Base-by-base conservation (phyloP, 1,284 basidiomycete species). In the Sporisorium reilianum region DNA sequence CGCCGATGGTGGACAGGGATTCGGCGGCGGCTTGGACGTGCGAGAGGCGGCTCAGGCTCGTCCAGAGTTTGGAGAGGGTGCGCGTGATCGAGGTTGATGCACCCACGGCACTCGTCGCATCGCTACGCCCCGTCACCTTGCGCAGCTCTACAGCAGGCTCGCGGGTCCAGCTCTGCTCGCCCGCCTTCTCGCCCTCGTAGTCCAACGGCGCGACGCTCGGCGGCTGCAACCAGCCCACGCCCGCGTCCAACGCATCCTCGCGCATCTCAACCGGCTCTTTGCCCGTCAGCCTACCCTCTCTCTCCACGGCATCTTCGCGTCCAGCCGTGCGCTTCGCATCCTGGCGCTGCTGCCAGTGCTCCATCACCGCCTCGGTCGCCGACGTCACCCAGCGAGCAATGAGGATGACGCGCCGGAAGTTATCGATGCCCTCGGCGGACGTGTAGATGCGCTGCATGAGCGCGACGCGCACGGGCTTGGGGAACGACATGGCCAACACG, bases 361-460 rank as follows among this genome's bases (percentile, higher is more conserved):
- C 73, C 73, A 75, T 66, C 9, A 53, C 67, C 4, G 56, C 50
- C 38, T 75, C 64, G 1, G 67, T 75, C 8, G 63, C 67, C 3
- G 55, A 34, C 4, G 64, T 66, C 25, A 75, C 53, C 67, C 67
- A 71, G 9, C 73, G 44, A 9, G 73, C 73, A 25, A 75, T 66
- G 6, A 71, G 58, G 11, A 75, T 48, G 20, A 67, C 59, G 12
- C 73, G 64, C 6, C 73, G 64, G n/a, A 75, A 64, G 20, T 71
- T 75, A 50, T 66, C 73, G 36, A 75, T 54, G 4, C 57, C 73
- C 26, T 75, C 73, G 18, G 64, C 73, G 3, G 61, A 59, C 0
- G 67, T 75, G 41, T 75, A 75, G 67, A 75, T 75, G 12, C 67
- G 34, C 53, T 75, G 73, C 67, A 75, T 66, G 11, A 65, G 30